Evolutionary conservation across 352 stramenopile species (phyloP), one percentile per base, ranked within the genome.

Genomic region (Pythium sukuiense): DNA sequence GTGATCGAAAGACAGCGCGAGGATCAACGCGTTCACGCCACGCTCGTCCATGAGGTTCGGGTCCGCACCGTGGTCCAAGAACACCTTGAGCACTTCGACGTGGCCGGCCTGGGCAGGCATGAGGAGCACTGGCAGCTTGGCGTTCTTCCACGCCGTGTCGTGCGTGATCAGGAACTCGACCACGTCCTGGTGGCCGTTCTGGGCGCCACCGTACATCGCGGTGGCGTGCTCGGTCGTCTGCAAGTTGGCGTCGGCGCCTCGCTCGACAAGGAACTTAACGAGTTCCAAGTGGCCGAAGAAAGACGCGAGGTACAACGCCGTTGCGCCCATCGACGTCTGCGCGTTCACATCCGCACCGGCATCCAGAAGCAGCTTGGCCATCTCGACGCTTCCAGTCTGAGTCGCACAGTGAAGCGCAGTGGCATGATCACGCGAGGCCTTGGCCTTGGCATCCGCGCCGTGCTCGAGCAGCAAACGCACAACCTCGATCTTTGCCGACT

Each of bases 1-100:
- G 50, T 72, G 69, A 56, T 72, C 64, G 18, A 72, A 66, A 55
- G 63, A 72, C 4, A 72, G 48, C 20, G 69, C 59, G 29, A 75
- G 59, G 26, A 72, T 59, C 20, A 95, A 60, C 26, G 84, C 72
- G 0, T 75, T 91, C 33, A 90, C 83, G 7, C 84, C 83, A 52
- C 84, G 66, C 71, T 88, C 76, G 29, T 95, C 86, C 0, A 61
- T 67, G 11, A 73, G 59, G 59, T 88, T 86, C 27, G 85, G 20
- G 43, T 80, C 74, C 5, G 81, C 83, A 35, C 81, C 81, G 45
- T 80, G 67, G 35, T 74, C 49, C 4, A 78, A 39, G 5, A 87
- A 62, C 18, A 77, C 29, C 63, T 67, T 57, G 55, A 80, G 41
- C n/a, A 62, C 69, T 24, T 68, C 69, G 9, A 66, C 3, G 53